Base-by-base conservation (phyloP, 2,329 filamentous ascomycete species). In the Aphanocladium album region DNA sequence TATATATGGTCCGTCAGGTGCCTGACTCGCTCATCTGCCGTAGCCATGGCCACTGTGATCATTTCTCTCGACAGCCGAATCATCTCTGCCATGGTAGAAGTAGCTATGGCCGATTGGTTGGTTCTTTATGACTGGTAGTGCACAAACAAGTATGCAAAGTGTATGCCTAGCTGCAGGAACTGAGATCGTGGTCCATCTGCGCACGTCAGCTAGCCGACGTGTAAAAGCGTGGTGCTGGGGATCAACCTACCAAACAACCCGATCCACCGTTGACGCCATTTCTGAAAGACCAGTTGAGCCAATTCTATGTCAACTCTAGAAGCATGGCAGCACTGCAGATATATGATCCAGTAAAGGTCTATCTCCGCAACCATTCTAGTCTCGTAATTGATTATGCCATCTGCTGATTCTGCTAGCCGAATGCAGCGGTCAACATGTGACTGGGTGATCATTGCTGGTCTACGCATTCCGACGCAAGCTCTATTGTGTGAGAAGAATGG, bases 1-100 rank as follows among this genome's bases (percentile, higher is more conserved):
- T 70, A 71, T 12, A 71, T 70, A 43, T 71, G 69, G 41, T 71
- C 69, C 0, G 69, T 71, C 16, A 71, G 52, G 41, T 71, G 69
- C 0, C 67, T 65, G 14, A 68, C 70, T 1, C 69, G 67, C 16
- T 67, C 69, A 19, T 71, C 69, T 0, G 65, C 43, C 17, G 68
- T 70, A 17, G 69, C 65, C 4, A 71, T 66, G n/a, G 68, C 69
- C 0, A 72, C 64, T 1, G 65, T 67, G 17, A 72, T 69, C 33
- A 73, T 69, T 0, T 59, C 63, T 49, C 63, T 64, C 0, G 66
- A 65, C 0, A 63, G 62, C 0, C 57, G 59, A 2, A 71, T 60
- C 66, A 71, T 70, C 21, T 70, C 68, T 17, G 56, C 51, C 1
- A 70, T 60, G 1, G 59, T 19, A 0, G 56, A 59, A 2, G 46